phyloP scores from a whole-genome alignment of 1,139 yeast species.

The Geotrichum klebahnii region DNA sequence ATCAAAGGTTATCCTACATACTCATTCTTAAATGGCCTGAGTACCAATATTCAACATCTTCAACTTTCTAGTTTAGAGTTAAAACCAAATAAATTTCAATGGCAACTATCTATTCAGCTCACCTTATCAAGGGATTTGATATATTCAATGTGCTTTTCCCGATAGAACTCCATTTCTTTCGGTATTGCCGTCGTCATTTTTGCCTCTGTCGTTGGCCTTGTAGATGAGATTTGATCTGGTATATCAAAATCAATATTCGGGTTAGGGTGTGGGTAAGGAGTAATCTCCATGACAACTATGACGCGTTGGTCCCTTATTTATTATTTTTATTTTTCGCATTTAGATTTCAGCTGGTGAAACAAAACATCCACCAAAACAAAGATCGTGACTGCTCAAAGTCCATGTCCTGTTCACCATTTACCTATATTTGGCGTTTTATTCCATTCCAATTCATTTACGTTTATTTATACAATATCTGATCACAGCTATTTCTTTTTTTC shows the following conservation, averaged over 20 bases:
- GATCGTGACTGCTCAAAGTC: slow-evolving; percentile 7
- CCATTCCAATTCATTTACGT: background rate
- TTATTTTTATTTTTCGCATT: background rate
- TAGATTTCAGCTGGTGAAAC: background rate
- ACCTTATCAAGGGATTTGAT: slow-evolving; percentile 49
- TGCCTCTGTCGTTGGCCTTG: background rate
- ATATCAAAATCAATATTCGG: too few relatives aligned
- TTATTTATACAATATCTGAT: slow-evolving; percentile 1
- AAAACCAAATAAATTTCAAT: background rate
- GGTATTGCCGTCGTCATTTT: background rate
- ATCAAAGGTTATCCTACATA: slow-evolving; percentile 26
- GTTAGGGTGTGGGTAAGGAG: slow-evolving; percentile 8
- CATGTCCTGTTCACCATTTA: background rate
- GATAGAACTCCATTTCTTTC: slow-evolving; percentile 9
- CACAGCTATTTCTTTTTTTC: background rate
- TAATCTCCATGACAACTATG: slow-evolving; percentile 11
- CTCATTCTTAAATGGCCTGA: slow-evolving; percentile 83
- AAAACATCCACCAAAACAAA: slow-evolving; percentile 7
- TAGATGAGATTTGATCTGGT: too few relatives aligned
- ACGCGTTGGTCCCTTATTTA: slow-evolving; percentile 10
- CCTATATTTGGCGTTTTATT: background rate
- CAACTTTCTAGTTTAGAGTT: slow-evolving; percentile 37
- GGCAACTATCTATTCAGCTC: slow-evolving; percentile 16
- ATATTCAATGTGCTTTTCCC: slow-evolving; percentile 52
- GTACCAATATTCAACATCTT: slow-evolving; percentile 77